Base-by-base conservation (phyloP, 768 basidiomycete genomes). In the Serpula lacrymans region DNA sequence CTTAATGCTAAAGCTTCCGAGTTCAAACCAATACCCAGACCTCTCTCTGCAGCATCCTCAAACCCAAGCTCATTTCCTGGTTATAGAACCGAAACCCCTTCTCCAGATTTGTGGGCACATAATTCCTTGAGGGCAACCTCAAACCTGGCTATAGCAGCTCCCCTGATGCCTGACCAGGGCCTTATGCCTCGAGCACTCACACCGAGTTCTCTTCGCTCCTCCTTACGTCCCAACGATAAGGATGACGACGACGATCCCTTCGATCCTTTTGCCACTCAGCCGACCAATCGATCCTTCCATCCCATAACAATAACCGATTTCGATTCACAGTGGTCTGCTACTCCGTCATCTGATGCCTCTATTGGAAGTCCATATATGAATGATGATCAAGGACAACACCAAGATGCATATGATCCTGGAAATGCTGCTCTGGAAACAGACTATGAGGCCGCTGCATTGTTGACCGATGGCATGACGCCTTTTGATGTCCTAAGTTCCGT, bases 401-500 rank as follows among this genome's bases (percentile, higher is more conserved):
- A 58, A 45, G 34, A 43, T n/a, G 52, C 43, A 16, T 61, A 57
- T 23, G 55, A 62, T 17, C 63, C 55, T 34, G n/a, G 67, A 65
- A 40, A 33, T 49, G 43, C 58, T 62, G 29, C 14, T 49, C 54
- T n/a, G 50, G 49, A 6, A 63, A 70, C 36, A 42, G 77, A 78
- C 41, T 66, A 68, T 5, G 77, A 83, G 26, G 71, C 72, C 10
- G 65, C 72, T 25, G 75, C 77, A 24, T 69, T 78, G 63, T 74
- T 90, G 37, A 87, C 84, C 0, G 87, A 89, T 57, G 92, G 92
- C 31, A 95, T 99, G 91, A 95, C 95, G 1, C 96, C 96, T 1
- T 86, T 99, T 53, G 96, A 99, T 53, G 92, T 97, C 30, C 82
- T 99, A 14, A 81, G 78, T 57, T 92, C 89, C 30, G 89, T 99